These are phyloP conservation scores for Fonsecaea monophora DNA, from an alignment of 2,329 filamentous ascomycete species.

Conservation along the genomic window DNA sequence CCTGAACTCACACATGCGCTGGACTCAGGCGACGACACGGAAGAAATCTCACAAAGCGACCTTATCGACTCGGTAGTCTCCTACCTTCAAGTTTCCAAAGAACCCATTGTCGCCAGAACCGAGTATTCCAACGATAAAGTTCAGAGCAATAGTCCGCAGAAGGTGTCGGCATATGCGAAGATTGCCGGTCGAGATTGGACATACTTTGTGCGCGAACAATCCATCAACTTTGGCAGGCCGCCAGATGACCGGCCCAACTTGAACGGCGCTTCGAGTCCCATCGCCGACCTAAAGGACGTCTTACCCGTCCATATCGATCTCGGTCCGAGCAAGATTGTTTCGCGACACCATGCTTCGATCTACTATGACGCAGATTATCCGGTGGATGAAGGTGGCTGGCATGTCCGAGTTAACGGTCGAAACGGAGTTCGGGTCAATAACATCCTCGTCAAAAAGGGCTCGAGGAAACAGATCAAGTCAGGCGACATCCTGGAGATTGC, in stretches of 20 bases:
- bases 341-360: conserved; percentile 76
- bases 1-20: conserved; percentile 50
- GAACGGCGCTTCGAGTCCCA: conserved; percentile 53
- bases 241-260: conserved; percentile 50
- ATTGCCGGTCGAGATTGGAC: conserved; percentile 60
- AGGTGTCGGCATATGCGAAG: conserved; percentile 58
- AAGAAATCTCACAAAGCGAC: conserved; percentile 52
- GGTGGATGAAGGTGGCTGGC: conserved; percentile 68
- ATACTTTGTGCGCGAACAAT: conserved; percentile 58
- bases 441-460: conserved; percentile 68
- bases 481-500: conserved; percentile 92
- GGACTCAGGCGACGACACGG: conserved; percentile 51
- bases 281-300: conserved; percentile 51
- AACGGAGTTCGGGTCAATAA: conserved; percentile 91
- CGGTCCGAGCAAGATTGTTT: conserved; percentile 81
- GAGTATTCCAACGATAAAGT: conserved; percentile 54
- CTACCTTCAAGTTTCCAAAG: conserved; percentile 52
- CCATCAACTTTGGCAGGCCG: conserved; percentile 58
- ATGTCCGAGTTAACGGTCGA: conserved; percentile 83
- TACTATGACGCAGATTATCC: conserved; percentile 71
- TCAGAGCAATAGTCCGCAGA: conserved; percentile 49
- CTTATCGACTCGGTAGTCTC: conserved; percentile 57
- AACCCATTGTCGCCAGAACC: conserved; percentile 52
- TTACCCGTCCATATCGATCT: conserved; percentile 80
- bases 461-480: conserved; percentile 72